Evolutionary conservation across 2,329 filamentous ascomycete species (phyloP).

Genomic region (Cercospora canescens): DNA sequence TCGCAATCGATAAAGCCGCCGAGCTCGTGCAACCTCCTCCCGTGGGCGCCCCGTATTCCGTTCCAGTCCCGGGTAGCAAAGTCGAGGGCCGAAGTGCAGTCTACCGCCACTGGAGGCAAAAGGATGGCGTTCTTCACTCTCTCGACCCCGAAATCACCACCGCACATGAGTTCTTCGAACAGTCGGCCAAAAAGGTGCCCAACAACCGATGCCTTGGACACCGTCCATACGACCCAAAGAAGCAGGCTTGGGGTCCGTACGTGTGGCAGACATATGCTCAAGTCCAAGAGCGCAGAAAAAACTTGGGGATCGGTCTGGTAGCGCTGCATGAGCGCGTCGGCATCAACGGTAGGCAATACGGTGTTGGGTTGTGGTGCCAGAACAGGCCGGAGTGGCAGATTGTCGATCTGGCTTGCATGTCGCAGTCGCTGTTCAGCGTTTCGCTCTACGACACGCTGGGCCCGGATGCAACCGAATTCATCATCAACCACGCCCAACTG

Average conservation of each 20-base stretch:
- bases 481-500: conserved; percentile 86
- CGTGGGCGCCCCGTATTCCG: conserved; percentile 73
- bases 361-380: conserved; percentile 81
- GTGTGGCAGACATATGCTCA: conserved; percentile 82
- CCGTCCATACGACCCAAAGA: conserved; percentile 74
- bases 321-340: conserved; percentile 76
- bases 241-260: conserved; percentile 74
- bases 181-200: conserved; percentile 57
- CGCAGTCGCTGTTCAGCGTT: conserved; percentile 84
- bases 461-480: conserved; percentile 88
- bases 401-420: conserved; percentile 80
- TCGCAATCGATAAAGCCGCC: conserved; percentile 32
- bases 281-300: conserved; percentile 74
- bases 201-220: conserved; percentile 75
- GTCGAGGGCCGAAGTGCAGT: conserved; percentile 69
- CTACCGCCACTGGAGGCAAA: conserved; percentile 81
- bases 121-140: conserved; percentile 70
- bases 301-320: conserved; percentile 82
- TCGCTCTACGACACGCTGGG: conserved; percentile 96
- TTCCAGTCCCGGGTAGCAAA: conserved; percentile 74
- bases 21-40: conserved; percentile 66
- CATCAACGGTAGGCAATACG: conserved; percentile 66
- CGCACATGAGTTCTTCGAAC: conserved; percentile 38
- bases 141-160: conserved; percentile 60
- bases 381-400: conserved; percentile 91